Evolutionary conservation across 2,329 filamentous ascomycete genomes (phyloP), one percentile per base, ranked within the genome.

Genomic region (Diaporthe sp.): DNA sequence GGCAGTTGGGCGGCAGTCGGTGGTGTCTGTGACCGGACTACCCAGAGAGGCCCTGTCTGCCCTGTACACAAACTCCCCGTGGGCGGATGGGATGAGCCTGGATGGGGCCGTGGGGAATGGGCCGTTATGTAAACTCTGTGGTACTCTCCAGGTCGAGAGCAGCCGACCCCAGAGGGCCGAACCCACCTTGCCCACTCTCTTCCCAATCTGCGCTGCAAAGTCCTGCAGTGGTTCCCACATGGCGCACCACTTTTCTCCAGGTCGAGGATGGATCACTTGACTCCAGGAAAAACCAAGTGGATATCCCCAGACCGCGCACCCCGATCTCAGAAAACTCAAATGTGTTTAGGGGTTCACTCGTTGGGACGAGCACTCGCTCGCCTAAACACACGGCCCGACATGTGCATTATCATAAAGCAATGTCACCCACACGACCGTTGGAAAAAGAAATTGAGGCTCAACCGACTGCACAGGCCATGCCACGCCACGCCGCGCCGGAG

Each of bases 241-340:
- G 54, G 68, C 54, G 55, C 67, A 60, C 69, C 69, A 61, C 69
- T 71, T 45, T 72, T 72, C 74, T 75, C 71, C 71, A 73, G 71
- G 42, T 52, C 47, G 25, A 71, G 55, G 12, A 52, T 60, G 69
- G 57, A 33, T 58, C 57, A 52, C 57, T 54, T 72, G 42, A 68
- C 74, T 74, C 74, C 71, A 75, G 66, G 54, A 71, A 71, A 66
- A 35, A 47, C 17, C 10, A n/a, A 58, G 71, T 74, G 74, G 74
- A 25, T 60, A 75, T 74, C 74, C 74, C 74, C 74, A 57, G 74
- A 75, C 66, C 50, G 28, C 68, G 52, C 68, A 57, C 54, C 42
- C 57, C 69, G 33, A 72, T 72, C 57, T 64, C 13, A n/a, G 7
- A 17, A 67, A 67, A 52, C 42, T 66, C 28, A 35, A 67, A 38